These are phyloP conservation scores for Clathrospora elynae DNA, from an alignment of 2,329 filamentous ascomycete species.

Conservation along the genomic window DNA sequence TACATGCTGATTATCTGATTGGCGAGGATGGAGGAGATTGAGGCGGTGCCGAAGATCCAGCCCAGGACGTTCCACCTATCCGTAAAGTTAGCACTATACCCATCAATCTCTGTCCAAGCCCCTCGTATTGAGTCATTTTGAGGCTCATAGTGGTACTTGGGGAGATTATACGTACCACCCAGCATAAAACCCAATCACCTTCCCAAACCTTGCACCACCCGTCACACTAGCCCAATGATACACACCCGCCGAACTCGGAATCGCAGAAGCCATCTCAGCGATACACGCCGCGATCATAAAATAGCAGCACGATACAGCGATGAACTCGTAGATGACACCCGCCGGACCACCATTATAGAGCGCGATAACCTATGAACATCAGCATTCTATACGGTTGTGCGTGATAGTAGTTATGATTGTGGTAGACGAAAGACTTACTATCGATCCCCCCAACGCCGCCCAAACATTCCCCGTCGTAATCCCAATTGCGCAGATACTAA, in stretches of 20 bases:
- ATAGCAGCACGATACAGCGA: conserved; percentile 58
- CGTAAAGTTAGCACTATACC: conserved; percentile 1
- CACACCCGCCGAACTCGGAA: conserved; percentile 52
- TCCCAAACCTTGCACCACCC: conserved; percentile 54
- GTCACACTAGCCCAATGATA: conserved; percentile 62
- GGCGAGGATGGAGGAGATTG: conserved; percentile 52
- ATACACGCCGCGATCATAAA: conserved; percentile 58
- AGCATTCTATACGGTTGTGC: neutral
- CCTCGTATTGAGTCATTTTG: neutral
- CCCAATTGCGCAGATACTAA: conserved; percentile 54
- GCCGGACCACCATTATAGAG: conserved; percentile 55
- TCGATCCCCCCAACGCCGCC: conserved; percentile 55
- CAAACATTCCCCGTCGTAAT: conserved; percentile 53
- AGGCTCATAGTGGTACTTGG: too few species aligned
- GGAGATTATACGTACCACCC: conserved; percentile 46
- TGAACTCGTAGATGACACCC: conserved; percentile 55
- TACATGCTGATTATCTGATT: conserved; percentile 57
- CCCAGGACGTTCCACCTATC: conserved; percentile 57
- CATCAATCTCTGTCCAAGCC: neutral
- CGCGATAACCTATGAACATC: conserved; percentile 40
- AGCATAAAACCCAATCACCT: conserved; percentile 56
- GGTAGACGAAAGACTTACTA: conserved; percentile 37
- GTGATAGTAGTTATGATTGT: neutral
- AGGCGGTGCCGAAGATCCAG: conserved; percentile 56
- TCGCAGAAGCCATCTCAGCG: conserved; percentile 56